Conservation (phyloP, 768 basidiomycete genomes). For the Termitomyces bulborhizus region DNA sequence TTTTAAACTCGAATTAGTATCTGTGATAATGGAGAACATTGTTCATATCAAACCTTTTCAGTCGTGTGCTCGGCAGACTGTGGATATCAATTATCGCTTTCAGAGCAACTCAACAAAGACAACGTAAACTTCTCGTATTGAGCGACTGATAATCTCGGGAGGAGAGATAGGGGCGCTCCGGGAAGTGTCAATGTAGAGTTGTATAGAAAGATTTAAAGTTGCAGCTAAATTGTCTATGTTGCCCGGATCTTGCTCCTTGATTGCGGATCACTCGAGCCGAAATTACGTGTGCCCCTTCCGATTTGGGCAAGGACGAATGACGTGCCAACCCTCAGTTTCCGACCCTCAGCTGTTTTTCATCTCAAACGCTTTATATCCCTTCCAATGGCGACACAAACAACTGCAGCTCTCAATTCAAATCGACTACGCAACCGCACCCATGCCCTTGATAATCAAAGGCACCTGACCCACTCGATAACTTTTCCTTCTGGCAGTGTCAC, state of each 20-base stretch:
- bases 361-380: not conserved
- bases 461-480: conserved; percentile 6
- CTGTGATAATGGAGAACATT: not conserved
- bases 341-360: not conserved
- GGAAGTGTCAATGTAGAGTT: not conserved
- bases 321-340: not conserved
- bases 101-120: not conserved
- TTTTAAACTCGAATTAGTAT: not conserved
- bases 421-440: conserved; percentile 22
- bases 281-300: not conserved
- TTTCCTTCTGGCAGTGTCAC: conserved; percentile 10
- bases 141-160: not conserved
- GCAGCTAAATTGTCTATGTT: too few species aligned
- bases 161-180: not conserved
- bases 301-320: not conserved
- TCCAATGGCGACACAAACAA: conserved; percentile 6
- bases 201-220: not conserved
- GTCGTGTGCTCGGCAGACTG: not conserved
- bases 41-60: not conserved
- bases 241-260: not conserved
- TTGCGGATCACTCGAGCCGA: not conserved
- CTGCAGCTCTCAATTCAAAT: not conserved
- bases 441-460: conserved; percentile 16
- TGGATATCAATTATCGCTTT: not conserved
- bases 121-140: not conserved